Percentiles rank a stretch among this genome's conserved stretches.
phyloP scores from a whole-genome alignment of 2,329 filamentous ascomycete species.

The Septoria linicola region DNA sequence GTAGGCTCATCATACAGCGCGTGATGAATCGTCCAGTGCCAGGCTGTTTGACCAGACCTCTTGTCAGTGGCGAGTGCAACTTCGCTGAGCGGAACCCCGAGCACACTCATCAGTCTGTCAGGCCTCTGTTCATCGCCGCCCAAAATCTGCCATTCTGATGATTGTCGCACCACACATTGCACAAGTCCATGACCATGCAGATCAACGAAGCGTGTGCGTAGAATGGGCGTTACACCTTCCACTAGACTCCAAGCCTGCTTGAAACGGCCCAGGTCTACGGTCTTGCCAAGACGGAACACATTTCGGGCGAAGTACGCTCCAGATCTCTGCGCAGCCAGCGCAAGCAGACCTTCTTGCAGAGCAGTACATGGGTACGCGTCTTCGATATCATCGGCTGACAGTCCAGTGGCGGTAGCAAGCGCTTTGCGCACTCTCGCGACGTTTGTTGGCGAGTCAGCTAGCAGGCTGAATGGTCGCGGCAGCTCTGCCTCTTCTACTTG shows the following conservation, averaged over 20 bases:
- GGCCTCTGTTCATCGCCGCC: slow-evolving; percentile 38
- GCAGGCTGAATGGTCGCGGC: too few species aligned
- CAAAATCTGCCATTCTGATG: slow-evolving; percentile 10
- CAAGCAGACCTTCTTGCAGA: slow-evolving; percentile 45
- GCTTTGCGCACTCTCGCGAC: too few species aligned
- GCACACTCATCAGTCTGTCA: slow-evolving; percentile 18
- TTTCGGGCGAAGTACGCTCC: slow-evolving; percentile 55
- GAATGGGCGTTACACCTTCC: slow-evolving; percentile 35
- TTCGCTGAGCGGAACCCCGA: slow-evolving; percentile 1
- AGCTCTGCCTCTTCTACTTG: too few species aligned
- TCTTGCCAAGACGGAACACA: not conserved
- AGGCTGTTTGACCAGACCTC: not conserved
- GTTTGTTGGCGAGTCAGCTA: too few species aligned
- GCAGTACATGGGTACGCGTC: slow-evolving; percentile 50
- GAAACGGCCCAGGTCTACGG: slow-evolving; percentile 37
- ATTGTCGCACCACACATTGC: slow-evolving; percentile 32
- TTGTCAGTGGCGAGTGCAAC: slow-evolving; percentile 2
- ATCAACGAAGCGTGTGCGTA: slow-evolving; percentile 38
- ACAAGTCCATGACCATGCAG: slow-evolving; percentile 14
- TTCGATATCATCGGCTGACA: slow-evolving; percentile 34
- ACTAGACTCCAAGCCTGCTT: slow-evolving; percentile 42
- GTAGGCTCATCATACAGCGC: slow-evolving; percentile 44
- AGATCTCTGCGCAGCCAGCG: slow-evolving; percentile 52
- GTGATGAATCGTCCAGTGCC: slow-evolving; percentile 37
- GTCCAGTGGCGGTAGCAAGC: not conserved